phyloP scores from a whole-genome alignment of 208 protist genomes.

The Trypanosomatidae sp. region DNA sequence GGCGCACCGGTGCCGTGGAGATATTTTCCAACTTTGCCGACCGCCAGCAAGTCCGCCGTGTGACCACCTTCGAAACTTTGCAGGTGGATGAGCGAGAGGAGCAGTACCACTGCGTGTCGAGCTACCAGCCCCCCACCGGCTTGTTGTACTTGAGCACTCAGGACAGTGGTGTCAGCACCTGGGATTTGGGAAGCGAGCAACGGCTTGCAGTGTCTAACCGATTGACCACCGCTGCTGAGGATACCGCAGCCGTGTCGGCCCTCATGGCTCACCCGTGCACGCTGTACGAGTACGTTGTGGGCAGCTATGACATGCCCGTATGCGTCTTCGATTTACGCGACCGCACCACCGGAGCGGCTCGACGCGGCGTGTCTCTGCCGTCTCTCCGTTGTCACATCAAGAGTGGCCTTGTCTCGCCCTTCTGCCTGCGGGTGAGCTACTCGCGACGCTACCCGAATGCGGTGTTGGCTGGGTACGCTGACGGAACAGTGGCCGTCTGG shows the following conservation, averaged over 20 bases:
- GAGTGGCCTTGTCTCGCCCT: conserved; percentile 10
- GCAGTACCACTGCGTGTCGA: conserved; percentile 61
- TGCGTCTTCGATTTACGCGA: conserved; percentile 43
- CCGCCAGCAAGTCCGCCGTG: conserved; percentile 34
- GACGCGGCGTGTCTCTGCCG: conserved; percentile 33
- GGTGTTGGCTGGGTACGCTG: conserved; percentile 60
- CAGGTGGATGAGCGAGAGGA: conserved; percentile 28
- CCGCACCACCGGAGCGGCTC: conserved; percentile 29
- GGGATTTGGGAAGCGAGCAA: conserved; percentile 50
- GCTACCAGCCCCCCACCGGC: conserved; percentile 56
- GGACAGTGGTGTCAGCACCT: conserved; percentile 47
- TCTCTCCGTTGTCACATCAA: conserved; percentile 7
- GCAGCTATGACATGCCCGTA: conserved; percentile 28
- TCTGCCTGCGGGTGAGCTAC: conserved; percentile 45
- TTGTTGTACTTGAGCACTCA: conserved; percentile 54
- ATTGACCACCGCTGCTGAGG: conserved; percentile 21
- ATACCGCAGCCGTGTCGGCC: conserved; percentile 11
- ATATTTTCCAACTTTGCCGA: conserved; percentile 55
- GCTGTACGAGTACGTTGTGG: conserved; percentile 30
- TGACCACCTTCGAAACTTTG: conserved; percentile 68
- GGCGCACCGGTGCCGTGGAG: conserved; percentile 64
- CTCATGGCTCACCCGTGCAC: conserved; percentile 39
- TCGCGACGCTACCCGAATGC: conserved; percentile 65
- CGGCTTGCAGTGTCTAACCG: conserved; percentile 25
- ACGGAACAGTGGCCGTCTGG: conserved; percentile 44